These are phyloP conservation scores for Capronia coronata DNA, from an alignment of 2,329 filamentous ascomycete species.

Conservation along the genomic window DNA sequence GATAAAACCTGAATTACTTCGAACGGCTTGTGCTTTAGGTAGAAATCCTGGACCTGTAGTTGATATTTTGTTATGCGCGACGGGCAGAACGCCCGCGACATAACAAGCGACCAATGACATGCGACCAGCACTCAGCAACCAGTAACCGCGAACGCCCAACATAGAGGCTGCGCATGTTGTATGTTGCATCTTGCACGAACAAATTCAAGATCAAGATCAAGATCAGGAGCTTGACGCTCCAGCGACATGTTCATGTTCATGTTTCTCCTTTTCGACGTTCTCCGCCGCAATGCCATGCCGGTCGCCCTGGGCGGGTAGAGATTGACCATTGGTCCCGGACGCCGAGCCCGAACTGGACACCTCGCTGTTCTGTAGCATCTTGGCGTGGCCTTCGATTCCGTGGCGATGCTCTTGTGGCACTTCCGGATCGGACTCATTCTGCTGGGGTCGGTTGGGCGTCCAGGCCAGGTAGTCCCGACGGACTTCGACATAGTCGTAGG, in stretches of 20 bases:
- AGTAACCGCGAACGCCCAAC: no score
- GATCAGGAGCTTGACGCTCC: not conserved
- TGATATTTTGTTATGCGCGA: no score
- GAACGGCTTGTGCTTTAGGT: no score
- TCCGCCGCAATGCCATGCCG: constrained; percentile 25
- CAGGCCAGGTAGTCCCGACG: constrained; percentile 47
- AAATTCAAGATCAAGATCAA: not conserved
- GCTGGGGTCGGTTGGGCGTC: constrained; percentile 42
- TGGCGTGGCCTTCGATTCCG: constrained; percentile 54
- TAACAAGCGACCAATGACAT: no score
- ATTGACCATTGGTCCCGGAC: constrained; percentile 1
- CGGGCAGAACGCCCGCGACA: no score
- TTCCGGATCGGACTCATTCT: constrained; percentile 39
- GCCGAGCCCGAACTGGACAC: constrained; percentile 4
- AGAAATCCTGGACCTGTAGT: no score
- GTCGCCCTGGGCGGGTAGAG: constrained; percentile 22
- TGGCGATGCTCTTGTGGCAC: constrained; percentile 55
- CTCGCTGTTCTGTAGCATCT: constrained; percentile 48
- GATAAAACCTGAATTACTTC: no score
- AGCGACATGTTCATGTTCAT: not conserved
- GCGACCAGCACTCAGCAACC: no score
- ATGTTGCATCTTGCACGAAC: no score
- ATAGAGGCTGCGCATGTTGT: no score
- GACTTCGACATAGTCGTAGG: constrained; percentile 49
- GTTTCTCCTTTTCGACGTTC: constrained; percentile 29